Evolutionary conservation across 345 rosid species (phyloP).

Genomic region (Camelina laxa): DNA sequence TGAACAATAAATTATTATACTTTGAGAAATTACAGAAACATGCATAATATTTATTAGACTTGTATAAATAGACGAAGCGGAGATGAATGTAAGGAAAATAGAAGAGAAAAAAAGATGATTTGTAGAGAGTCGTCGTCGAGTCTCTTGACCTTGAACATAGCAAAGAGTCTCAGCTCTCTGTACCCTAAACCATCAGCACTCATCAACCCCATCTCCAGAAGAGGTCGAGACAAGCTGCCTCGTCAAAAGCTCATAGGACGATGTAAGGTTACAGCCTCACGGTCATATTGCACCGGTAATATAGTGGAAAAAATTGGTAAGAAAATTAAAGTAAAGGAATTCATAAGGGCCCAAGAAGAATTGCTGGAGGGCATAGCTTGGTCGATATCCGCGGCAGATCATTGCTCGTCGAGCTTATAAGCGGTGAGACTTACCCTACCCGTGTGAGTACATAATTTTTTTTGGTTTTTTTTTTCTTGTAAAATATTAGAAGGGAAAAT

Average conservation of each 20-base stretch:
- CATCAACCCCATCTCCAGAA: constrained; percentile 7
- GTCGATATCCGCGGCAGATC: constrained; percentile 39
- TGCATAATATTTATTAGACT: background rate
- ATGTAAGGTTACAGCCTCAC: constrained; percentile 41
- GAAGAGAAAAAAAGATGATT: constrained; percentile 14
- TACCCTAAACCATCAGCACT: constrained; percentile 30
- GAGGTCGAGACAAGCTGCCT: constrained; percentile 20
- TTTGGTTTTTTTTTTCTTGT: no score
- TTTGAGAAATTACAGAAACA: no score
- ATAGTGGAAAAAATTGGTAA: background rate
- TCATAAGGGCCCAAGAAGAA: constrained; percentile 30
- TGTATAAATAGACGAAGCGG: constrained; percentile 31
- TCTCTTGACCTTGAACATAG: constrained; percentile 33
- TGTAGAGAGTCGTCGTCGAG: constrained; percentile 38
- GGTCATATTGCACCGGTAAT: constrained; percentile 12
- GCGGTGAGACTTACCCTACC: background rate
- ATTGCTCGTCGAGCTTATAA: constrained; percentile 37
- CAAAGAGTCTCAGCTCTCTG: constrained; percentile 29
- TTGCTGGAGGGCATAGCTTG: constrained; percentile 10
- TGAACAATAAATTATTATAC: background rate
- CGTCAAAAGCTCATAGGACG: constrained; percentile 18
- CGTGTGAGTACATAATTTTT: no score
- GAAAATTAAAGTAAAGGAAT: constrained; percentile 42
- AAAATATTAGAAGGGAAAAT: no score
- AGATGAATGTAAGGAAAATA: constrained; percentile 15